Evolutionary conservation across 768 basidiomycete genomes (phyloP), one percentile per base, ranked within the genome.

Genomic region (Leccinum imitatum): DNA sequence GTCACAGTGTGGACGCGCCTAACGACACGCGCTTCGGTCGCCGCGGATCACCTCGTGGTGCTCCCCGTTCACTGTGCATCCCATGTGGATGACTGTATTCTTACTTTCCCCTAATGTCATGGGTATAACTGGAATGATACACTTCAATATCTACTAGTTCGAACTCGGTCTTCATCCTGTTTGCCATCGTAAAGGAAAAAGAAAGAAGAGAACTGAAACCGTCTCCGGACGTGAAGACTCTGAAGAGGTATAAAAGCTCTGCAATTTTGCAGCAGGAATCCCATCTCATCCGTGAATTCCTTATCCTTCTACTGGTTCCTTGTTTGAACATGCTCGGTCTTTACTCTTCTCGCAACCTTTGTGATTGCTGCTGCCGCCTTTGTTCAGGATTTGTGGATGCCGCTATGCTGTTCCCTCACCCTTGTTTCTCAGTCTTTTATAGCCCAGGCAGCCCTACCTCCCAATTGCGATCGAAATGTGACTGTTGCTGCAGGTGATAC

Each of bases 391-490:
- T 37, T n/a, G 71, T 61, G 1, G n/a, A 33, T 23, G 23, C 8
- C 21, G 19, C 19, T 2, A 17, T 14, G 44, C 11, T 9, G 30
- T 25, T 1, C 15, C 11, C n/a, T 44, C 15, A 13, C 6, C 9
- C 13, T 53, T 50, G 27, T 56, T 31, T 58, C 41, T 60, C 15
- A 59, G 5, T 23, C 9, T 21, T 7, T 84, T 67, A 69, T 61
- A 31, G 86, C 87, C 67, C 84, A 80, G 25, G 76, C 76, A 5
- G 9, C 59, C 9, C 62, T 76, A 58, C 80, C 79, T 37, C 61
- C 68, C 54, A 66, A 74, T 48, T 90, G 90, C 69, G 75, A 80
- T n/a, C 84, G 90, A 63, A 79, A 69, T 19, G 86, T 86, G 69
- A 87, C 82, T 54, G 79, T 91, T 56, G 65, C 74, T 60, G 65